Percentiles rank a stretch among this genome's conserved stretches.
Conservation (phyloP, 2,329 filamentous ascomycete species). For the Fonsecaea pedrosoi region DNA sequence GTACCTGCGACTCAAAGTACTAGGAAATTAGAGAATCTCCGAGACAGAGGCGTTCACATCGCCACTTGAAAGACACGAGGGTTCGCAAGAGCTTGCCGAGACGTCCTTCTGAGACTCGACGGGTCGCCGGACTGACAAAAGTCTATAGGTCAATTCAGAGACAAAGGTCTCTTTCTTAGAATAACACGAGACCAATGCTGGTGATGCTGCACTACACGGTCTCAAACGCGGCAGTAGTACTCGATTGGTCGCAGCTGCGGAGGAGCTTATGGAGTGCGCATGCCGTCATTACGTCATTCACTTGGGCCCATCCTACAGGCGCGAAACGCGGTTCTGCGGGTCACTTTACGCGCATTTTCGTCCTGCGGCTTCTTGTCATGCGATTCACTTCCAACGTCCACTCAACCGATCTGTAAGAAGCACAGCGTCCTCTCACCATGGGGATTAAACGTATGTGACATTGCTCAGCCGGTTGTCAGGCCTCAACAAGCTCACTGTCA, state of each 20-base stretch:
- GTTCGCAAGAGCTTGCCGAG: neutral
- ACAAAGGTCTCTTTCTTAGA: neutral
- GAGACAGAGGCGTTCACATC: neutral
- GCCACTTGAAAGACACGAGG: neutral
- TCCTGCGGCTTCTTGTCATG: constrained; percentile 3
- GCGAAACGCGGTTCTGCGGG: constrained; percentile 21
- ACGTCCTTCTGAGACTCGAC: neutral
- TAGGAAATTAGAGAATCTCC: constrained; percentile 2
- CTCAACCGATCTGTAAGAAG: constrained; percentile 1
- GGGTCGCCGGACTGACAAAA: neutral
- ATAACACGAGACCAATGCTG: neutral
- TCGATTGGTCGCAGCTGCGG: neutral
- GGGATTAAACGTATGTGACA: constrained; percentile 58
- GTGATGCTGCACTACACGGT: neutral
- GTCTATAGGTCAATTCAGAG: neutral
- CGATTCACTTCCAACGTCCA: constrained; percentile 1
- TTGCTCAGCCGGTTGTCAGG: constrained; percentile 7
- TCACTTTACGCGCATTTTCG: constrained; percentile 14
- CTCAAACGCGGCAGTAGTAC: neutral
- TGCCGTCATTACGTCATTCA: constrained; percentile 14
- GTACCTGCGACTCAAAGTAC: neutral
- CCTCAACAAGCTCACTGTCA: constrained; percentile 25
- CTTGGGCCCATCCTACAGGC: neutral
- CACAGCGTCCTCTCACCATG: constrained; percentile 46
- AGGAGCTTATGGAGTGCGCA: neutral